phyloP scores from a whole-genome alignment of 768 basidiomycete genomes.

The Mycena galopus region DNA sequence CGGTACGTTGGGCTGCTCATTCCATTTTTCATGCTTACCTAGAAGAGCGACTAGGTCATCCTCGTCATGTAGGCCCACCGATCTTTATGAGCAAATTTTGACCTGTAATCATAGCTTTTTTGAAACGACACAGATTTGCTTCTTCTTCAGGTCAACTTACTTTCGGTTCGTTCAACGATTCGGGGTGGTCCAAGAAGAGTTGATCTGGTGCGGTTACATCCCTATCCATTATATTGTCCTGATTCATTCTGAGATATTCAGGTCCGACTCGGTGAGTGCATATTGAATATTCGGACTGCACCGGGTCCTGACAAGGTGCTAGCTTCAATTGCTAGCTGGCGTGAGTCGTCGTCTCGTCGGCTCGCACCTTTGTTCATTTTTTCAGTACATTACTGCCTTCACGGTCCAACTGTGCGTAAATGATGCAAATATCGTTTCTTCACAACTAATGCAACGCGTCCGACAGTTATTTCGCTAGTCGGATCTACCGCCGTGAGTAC shows the following conservation, averaged over 20 bases:
- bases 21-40: neutral
- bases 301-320: neutral
- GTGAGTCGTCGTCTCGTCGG: neutral
- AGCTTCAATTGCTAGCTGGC: conserved; percentile 31
- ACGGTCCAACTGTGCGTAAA: conserved; percentile 20
- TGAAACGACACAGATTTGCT: conserved; percentile 20
- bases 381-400: conserved; percentile 29
- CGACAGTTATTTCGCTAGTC: conserved; percentile 6
- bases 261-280: conserved; percentile 27
- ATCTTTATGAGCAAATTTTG: neutral
- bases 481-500: conserved; percentile 2
- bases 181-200: neutral
- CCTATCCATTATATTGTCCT: neutral
- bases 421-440: neutral
- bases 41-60: neutral
- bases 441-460: neutral
- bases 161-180: conserved; percentile 19
- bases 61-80: conserved; percentile 4
- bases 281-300: neutral
- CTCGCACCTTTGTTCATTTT: neutral
- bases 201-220: conserved; percentile 24
- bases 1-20: neutral
- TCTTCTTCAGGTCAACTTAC: conserved; percentile 20
- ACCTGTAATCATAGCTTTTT: neutral
- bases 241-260: neutral